Base-by-base conservation (phyloP, 163 green algal genomes). In the Trebouxia gelatinosa region DNA sequence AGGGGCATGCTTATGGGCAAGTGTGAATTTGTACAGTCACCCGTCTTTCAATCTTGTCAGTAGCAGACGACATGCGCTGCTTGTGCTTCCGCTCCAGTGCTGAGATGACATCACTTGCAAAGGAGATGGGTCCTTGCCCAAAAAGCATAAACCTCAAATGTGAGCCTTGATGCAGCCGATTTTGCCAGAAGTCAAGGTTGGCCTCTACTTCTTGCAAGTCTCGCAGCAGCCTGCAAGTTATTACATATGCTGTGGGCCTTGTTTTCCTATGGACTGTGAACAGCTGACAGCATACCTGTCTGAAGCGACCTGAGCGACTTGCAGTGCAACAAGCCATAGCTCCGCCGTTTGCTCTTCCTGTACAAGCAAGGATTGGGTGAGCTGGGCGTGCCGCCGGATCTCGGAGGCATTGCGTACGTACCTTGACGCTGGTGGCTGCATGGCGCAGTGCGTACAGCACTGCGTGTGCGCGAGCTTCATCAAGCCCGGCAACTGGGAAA, bases 81-180 rank as follows among this genome's bases (percentile, higher is more conserved):
- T 80, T 37, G 1, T 65, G 50, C 40, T 74, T 50, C 32, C 34
- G 34, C 32, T 46, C 57, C 19, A 81, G 31, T 16, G 83, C 59
- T 9, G 38, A 75, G 2, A 81, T n/a, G 19, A 88, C 62, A 28
- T 86, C 80, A 0, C 74, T 43, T 0, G 78, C 74, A 62, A 94
- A 93, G 16, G 77, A 70, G 5, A 77, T 29, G 5, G 89, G 88
- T 2, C 89, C 89, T 62, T 81, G 79, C 0, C 62, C 79, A 26
- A 93, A 80, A 76, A 92, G 78, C 79, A 89, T 84, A 81, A 89
- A 90, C 54, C 74, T 77, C 32, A 81, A 80, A 71, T 93, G 90
- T 2, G 61, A 46, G 32, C 87, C 82, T 5, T 68, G 40, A 31
- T 85, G 58, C 54, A 92, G 77, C 26, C 81, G 79, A 9, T 59